Conservation (phyloP, 2,329 filamentous ascomycete genomes). For the Samsoniella hepiali region DNA sequence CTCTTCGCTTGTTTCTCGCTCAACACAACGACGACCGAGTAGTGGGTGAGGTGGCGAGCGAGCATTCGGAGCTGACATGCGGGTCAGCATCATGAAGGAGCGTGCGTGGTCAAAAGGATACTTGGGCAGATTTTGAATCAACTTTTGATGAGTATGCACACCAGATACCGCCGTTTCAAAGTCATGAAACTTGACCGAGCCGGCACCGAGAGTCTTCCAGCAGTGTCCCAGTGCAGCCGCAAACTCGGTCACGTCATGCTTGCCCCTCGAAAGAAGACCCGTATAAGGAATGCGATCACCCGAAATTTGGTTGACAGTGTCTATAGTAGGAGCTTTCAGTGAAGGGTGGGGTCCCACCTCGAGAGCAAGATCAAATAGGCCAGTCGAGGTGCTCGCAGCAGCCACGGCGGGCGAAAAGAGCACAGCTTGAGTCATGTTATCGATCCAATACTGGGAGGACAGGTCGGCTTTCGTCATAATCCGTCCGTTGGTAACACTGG, state of each 20-base stretch:
- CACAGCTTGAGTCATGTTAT: not conserved
- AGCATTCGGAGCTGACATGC: not conserved
- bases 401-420: not conserved
- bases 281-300: not conserved
- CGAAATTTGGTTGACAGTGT: not conserved
- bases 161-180: not conserved
- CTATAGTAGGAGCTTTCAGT: not conserved
- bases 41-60: not conserved
- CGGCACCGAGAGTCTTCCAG: not conserved
- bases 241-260: not conserved
- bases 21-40: not conserved
- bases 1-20: not conserved
- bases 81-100: not conserved
- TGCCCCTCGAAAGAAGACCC: not conserved
- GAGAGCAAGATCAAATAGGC: not conserved
- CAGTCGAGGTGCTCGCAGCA: not conserved
- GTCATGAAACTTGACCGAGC: not conserved
- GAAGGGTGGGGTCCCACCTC: not conserved
- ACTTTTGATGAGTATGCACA: not conserved
- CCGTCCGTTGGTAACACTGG: not conserved
- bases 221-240: not conserved
- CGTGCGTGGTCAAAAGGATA: not conserved
- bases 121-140: not conserved
- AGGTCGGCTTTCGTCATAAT: not conserved
- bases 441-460: not conserved